Evolutionary conservation across 148 eudicot species (phyloP).

Genomic region (Rhododendron williamsianum): DNA sequence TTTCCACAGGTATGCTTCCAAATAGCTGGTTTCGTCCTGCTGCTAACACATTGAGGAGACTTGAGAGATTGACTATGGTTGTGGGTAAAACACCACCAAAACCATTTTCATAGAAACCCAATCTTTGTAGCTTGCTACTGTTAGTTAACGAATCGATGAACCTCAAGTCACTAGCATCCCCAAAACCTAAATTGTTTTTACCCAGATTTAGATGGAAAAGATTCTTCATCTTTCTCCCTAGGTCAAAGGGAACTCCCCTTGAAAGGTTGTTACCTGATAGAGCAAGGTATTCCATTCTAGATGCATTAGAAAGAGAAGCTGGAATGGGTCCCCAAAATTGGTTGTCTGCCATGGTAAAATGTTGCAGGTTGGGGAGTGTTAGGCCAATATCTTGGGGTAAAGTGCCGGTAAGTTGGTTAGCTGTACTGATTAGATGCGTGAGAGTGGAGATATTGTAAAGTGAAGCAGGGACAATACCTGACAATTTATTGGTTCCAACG

Average conservation of each 20-base stretch:
- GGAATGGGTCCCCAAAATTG: background rate
- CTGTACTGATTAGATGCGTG: too few species aligned
- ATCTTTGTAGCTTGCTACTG: background rate
- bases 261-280: background rate
- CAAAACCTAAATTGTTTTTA: background rate
- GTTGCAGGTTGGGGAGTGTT: too few species aligned
- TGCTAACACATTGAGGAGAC: background rate
- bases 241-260: background rate
- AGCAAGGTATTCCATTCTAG: background rate
- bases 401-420: too few species aligned
- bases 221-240: too few species aligned
- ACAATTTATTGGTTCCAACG: too few species aligned
- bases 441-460: too few species aligned
- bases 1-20: constrained; percentile 5
- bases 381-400: too few species aligned
- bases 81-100: constrained; percentile 18
- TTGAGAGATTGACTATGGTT: constrained; percentile 11
- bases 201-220: background rate
- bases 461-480: too few species aligned
- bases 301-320: background rate
- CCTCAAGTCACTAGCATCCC: background rate
- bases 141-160: background rate
- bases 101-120: background rate
- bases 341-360: background rate
- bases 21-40: background rate